Evolutionary conservation across 208 protist genomes (phyloP), one percentile per base, ranked within the genome.

Genomic region (Acanthamoeba polyphaga): DNA sequence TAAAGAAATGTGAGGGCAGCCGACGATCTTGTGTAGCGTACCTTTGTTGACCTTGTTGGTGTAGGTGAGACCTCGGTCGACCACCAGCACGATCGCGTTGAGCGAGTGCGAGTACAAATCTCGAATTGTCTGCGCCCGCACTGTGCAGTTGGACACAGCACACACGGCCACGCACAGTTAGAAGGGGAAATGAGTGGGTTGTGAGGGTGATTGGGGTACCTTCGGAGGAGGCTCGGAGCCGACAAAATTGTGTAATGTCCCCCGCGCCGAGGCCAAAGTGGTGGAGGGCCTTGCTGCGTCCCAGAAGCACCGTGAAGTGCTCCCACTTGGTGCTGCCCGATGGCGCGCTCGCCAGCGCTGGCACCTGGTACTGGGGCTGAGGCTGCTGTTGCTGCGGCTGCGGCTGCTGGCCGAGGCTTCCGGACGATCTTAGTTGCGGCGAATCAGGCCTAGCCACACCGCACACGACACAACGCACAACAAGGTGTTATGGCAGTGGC

Each of bases 231-330:
- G 78, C 13, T 12, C 78, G 78, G 5, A 85, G 78, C 6, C 78
- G 78, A 85, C 78, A 85, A 60, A 85, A 85, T 24, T 85, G 78
- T n/a, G 49, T 32, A n/a, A 85, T n/a, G 29, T 85, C 78, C 12
- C 78, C 78, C 17, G 78, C 78, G 17, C 78, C 78, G 27, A 85
- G 78, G 49, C 78, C 78, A 60, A 85, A 85, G 49, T 85, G 78
- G 27, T 85, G 78, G 24, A 85, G 78, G 49, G 78, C 78, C 46
- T 85, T 85, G 78, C 29, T 58, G 24, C 78, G 38, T 13, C 78
- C 78, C 24, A 85, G 78, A 2, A 85, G 78, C 38, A 85, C 78
- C 24, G 78, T 85, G 78, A 85, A 85, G 38, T 85, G 78, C 49
- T 85, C 78, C 78, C 78, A 85, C 49, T 85, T 85, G 49, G 10